Percentiles rank a stretch among this genome's conserved stretches.
These are phyloP conservation scores for Heteromeles arbutifolia DNA, from an alignment of 306 rosid genomes.

Conservation along the genomic window DNA sequence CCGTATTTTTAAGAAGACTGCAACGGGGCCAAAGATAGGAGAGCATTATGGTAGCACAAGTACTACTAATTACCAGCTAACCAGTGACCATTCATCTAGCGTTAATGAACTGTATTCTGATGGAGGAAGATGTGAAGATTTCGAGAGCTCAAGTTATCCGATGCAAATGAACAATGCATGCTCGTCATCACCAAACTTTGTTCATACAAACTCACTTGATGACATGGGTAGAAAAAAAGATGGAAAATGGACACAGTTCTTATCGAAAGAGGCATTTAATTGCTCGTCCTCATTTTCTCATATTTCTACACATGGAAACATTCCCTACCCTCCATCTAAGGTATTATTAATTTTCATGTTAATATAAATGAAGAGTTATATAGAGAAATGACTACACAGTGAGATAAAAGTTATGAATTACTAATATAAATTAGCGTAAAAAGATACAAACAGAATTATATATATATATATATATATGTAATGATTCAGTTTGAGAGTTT, in stretches of 20 bases:
- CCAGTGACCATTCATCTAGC: conserved; percentile 59
- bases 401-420: neutral
- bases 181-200: conserved; percentile 22
- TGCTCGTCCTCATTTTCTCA: conserved; percentile 18
- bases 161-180: conserved; percentile 26
- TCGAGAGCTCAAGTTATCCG: conserved; percentile 50
- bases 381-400: neutral
- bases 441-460: neutral
- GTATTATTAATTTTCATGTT: conserved; percentile 13
- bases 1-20: conserved; percentile 71
- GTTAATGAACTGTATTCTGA: conserved; percentile 54
- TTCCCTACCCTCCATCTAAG: conserved; percentile 73
- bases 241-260: conserved; percentile 47
- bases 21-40: conserved; percentile 52
- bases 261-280: conserved; percentile 38
- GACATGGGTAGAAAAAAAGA: conserved; percentile 29
- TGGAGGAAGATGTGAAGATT: conserved; percentile 68
- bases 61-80: conserved; percentile 29
- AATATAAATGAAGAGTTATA: neutral
- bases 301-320: conserved; percentile 40
- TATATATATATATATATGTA: no score
- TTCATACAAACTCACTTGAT: conserved; percentile 18
- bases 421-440: neutral
- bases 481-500: neutral
- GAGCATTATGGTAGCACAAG: conserved; percentile 43